Base-by-base conservation (phyloP, 371 early-diverging fungal species). In the Rhizopus delemar region DNA sequence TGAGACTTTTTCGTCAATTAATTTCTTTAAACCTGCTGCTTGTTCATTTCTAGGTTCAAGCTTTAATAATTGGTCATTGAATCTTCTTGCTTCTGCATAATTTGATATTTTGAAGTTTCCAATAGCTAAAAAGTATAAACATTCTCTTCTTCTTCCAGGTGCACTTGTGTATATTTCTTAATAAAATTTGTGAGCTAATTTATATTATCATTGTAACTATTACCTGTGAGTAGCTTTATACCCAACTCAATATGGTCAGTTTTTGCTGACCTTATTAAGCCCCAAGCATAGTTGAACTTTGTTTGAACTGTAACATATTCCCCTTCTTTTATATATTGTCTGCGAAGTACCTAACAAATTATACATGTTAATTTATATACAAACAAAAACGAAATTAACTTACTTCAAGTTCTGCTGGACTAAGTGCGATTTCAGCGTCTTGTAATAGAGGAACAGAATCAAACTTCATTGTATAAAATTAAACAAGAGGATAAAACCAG, bases 221-320 rank as follows among this genome's bases (percentile, higher is more conserved):
- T 62, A 90, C 91, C 91, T 66, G 87, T 83, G 53, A 97, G 71
- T n/a, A 95, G 74, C 28, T 76, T 68, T 29, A 95, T 86, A 11
- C 95, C 97, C 22, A 80, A 71, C 51, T 86, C 82, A 53, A 93
- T 87, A 54, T 94, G 87, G 3, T 72, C 73, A 52, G 78, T 70
- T 33, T 71, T 69, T 53, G 70, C 79, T 66, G 90, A 89, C 71
- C 82, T 86, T 68, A 93, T 86, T 35, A 95, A 80, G 0, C 93
- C 95, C 95, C 96, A 97, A 4, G 97, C 95, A 68, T 92, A 94
- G 80, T 96, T 94, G 83, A 97, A 97, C 71, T 94, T 94, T 41
- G 93, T 94, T 74, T 97, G 96, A 34, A 87, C 71, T 59, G 88
- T 83, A 4, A 84, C 86, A 48, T 81, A 78, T 46, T 82, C 76